Base-by-base conservation (phyloP, 495 filamentous ascomycete genomes). In the Penicillium pancosmium region DNA sequence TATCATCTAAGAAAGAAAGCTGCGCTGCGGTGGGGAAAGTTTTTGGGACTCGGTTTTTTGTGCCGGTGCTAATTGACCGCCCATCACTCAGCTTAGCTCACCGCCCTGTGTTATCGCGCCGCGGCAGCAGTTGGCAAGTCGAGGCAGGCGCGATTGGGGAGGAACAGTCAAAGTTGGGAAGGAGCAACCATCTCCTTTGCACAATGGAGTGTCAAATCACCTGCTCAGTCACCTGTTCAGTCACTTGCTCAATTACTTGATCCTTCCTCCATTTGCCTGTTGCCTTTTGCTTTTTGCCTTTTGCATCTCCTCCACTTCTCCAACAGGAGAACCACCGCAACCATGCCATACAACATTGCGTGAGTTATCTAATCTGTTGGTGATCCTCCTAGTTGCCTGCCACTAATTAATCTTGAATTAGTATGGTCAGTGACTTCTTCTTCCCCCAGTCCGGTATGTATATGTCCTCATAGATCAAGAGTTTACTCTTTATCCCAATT, bases 341-440 rank as follows among this genome's bases (percentile, higher is more conserved):
- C 62, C 9, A 87, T 87, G 85, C 78, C 83, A 52, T 86, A 87
- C 76, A 91, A 90, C 63, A 91, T 91, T 73, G 88, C 88, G 86
- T 88, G 72, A 70, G 85, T 79, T 13, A n/a, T 44, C 36, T n/a
- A 4, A 8, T 40, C 41, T 16, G 8, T 44, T 18, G 25, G 15
- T 19, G 3, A 50, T 56, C 15, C n/a, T 8, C 16, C 19, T 40
- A 12, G 40, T 46, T 16, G 25, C 16, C 16, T 43, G 60, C 51
- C 56, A 50, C 59, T 48, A 41, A 36, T 4, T 33, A 15, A 27
- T 34, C 7, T n/a, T 7, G 2, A 51, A 46, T 13, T 66, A 89
- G 86, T 48, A 98, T 98, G 94, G 89, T 96, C 80, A 92, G 93
- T 82, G 94, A 98, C 79, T 97, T 93, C 84, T 98, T 98, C 84